A percentile compares a stretch with the other conserved stretches of the same genome.
Conservation (phyloP, 495 filamentous ascomycete species). For the Letharia columbiana region DNA sequence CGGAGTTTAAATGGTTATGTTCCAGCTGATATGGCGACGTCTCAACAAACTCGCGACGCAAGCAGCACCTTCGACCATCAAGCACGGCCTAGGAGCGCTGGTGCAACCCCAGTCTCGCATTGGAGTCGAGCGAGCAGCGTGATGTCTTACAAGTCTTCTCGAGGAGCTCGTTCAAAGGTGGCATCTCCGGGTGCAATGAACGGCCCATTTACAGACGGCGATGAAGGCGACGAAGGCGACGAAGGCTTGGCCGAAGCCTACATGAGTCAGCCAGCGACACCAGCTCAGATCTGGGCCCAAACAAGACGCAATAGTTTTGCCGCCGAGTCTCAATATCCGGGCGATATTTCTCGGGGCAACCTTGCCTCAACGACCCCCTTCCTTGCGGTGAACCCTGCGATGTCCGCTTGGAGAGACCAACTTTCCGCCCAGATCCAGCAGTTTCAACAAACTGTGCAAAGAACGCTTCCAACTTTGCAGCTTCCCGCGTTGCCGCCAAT, state of each 20-base stretch:
- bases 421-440: conserved; percentile 71
- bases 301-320: conserved; percentile 31
- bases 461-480: conserved; percentile 59
- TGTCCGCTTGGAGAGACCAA: conserved; percentile 68
- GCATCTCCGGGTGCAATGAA: neutral
- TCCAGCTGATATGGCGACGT: conserved; percentile 62
- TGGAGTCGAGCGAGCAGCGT: conserved; percentile 59
- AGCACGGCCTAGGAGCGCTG: conserved; percentile 52
- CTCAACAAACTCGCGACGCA: conserved; percentile 43
- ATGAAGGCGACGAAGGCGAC: conserved; percentile 32
- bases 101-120: conserved; percentile 40
- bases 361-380: conserved; percentile 26
- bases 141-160: conserved; percentile 54
- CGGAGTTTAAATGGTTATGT: conserved; percentile 64
- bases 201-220: conserved; percentile 33
- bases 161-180: conserved; percentile 40
- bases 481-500: conserved; percentile 51
- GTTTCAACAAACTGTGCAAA: conserved; percentile 61
- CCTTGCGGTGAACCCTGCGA: conserved; percentile 51
- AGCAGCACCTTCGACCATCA: conserved; percentile 39
- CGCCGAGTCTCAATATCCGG: conserved; percentile 24
- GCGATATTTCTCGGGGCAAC: conserved; percentile 23
- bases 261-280: conserved; percentile 33
- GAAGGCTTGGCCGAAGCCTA: conserved; percentile 30
- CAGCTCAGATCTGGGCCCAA: conserved; percentile 35